Conservation (phyloP, 352 stramenopile species). For the Phytophthora sansomeana region DNA sequence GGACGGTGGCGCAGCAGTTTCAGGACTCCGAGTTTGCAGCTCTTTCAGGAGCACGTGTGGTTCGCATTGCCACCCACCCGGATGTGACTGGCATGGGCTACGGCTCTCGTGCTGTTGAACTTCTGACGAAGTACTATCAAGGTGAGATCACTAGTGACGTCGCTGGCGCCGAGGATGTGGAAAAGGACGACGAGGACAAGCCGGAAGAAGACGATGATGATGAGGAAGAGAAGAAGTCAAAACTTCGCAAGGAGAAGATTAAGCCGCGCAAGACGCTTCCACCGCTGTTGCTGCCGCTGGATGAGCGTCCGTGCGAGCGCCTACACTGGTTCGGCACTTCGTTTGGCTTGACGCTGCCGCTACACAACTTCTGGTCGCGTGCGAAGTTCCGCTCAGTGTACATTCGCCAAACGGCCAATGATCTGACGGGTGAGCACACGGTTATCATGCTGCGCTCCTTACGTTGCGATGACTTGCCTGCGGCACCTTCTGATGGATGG, state of each 20-base stretch:
- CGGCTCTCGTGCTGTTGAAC: slow-evolving; percentile 95
- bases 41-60: slow-evolving; percentile 97
- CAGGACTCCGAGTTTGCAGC: slow-evolving; percentile 98
- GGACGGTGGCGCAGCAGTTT: slow-evolving; percentile 99
- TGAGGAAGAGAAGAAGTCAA: slow-evolving; percentile 60
- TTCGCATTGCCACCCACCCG: slow-evolving; percentile 98
- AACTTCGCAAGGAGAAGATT: slow-evolving; percentile 89
- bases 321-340: slow-evolving; percentile 99
- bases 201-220: slow-evolving; percentile 42
- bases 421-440: slow-evolving; percentile 99
- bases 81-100: slow-evolving; percentile 98
- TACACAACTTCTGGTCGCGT: slow-evolving; percentile 98
- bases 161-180: slow-evolving; percentile 41
- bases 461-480: slow-evolving; percentile 78
- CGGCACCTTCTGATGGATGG: slow-evolving; percentile 90
- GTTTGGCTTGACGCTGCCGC: slow-evolving; percentile 96
- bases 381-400: slow-evolving; percentile 97
- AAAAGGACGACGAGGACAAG: slow-evolving; percentile 41
- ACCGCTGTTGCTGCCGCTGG: slow-evolving; percentile 95
- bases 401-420: slow-evolving; percentile 98
- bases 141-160: slow-evolving; percentile 90
- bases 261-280: slow-evolving; percentile 97
- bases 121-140: slow-evolving; percentile 98
- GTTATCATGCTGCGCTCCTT: slow-evolving; percentile 92
- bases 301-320: slow-evolving; percentile 93